Evolutionary conservation across 139 green algal genomes (phyloP).

Genomic region (Tetraselmis striata): DNA sequence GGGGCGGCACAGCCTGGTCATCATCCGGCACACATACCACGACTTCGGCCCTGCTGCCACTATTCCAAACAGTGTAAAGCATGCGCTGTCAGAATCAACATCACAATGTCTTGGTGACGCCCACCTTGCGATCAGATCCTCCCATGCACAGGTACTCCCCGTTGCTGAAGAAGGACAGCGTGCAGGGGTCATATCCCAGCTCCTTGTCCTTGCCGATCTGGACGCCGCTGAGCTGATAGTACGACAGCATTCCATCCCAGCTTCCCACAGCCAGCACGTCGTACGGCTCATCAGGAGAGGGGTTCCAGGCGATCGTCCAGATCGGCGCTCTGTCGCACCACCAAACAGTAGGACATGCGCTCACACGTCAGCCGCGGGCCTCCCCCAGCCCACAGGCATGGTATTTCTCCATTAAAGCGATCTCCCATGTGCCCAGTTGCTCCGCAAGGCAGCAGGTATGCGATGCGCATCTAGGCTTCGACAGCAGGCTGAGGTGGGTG

Average conservation of each 20-base stretch:
- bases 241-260: slow-evolving; percentile 65
- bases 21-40: too few relatives aligned
- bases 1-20: too few relatives aligned
- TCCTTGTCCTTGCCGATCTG: slow-evolving; percentile 52
- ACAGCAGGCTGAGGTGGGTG: too few relatives aligned
- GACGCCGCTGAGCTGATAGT: slow-evolving; percentile 57
- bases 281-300: neutral
- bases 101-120: neutral
- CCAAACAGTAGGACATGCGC: too few relatives aligned
- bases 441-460: too few relatives aligned
- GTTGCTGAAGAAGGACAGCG: slow-evolving; percentile 48
- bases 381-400: too few relatives aligned
- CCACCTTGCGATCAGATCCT: slow-evolving; percentile 43
- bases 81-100: neutral
- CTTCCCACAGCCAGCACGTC: slow-evolving; percentile 58
- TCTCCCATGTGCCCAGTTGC: too few relatives aligned
- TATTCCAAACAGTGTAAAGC: slow-evolving; percentile 15
- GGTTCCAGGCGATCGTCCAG: neutral
- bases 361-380: too few relatives aligned
- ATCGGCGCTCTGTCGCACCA: neutral
- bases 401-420: too few relatives aligned
- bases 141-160: slow-evolving; percentile 57
- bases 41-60: too few relatives aligned
- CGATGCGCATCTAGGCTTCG: too few relatives aligned
- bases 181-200: slow-evolving; percentile 51